Base-by-base conservation (phyloP, 345 rosid genomes). In the Salix brachista region DNA sequence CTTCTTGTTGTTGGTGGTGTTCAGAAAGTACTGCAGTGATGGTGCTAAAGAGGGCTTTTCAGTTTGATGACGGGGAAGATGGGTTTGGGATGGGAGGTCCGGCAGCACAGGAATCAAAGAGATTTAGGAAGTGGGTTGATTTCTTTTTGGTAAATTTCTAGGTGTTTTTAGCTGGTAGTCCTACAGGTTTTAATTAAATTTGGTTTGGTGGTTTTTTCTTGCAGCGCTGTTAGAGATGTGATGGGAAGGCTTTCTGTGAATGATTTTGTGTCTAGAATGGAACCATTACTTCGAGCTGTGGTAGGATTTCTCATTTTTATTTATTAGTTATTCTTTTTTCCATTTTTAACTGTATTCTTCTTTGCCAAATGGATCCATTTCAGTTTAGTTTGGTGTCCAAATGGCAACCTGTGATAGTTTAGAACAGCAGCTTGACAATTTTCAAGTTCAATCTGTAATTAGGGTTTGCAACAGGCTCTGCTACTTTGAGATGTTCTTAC, bases 261-360 rank as follows among this genome's bases (percentile, higher is more conserved):
- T 8, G 91, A 83, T 50, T 56, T 87, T 34, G 79, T 66, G 56
- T 44, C 70, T 32, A 62, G 28, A 36, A 72, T 94, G 72, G 94
- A 92, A 84, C 91, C 91, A 39, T 73, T 73, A 39, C 0, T 92
- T 8, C 85, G 90, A 67, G 52, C 23, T 79, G 78, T 78, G 81
- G 98, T 94, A 72, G 72, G 90, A 65, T 23, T 46, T 44, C 2
- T 16, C 46, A 13, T 10, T 70, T 39, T 8, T 60, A 34, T 30
- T 36, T 2, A 4, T 30, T 39, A 66, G 13, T 23, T 37, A 56
- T 39, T 28, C 21, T 7, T 54, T n/a, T 58, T 23, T 58, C 28
- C 64, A 58, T 58, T 23, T 23, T 23, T 23, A 58, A 10, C 1
- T 3, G 64, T 58, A 12, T 58, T 23, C 26, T 58, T 58, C 62